Evolutionary conservation across 805 yeast species (phyloP), one percentile per base, ranked within the genome.

Genomic region (Monosporozyma aquatica): DNA sequence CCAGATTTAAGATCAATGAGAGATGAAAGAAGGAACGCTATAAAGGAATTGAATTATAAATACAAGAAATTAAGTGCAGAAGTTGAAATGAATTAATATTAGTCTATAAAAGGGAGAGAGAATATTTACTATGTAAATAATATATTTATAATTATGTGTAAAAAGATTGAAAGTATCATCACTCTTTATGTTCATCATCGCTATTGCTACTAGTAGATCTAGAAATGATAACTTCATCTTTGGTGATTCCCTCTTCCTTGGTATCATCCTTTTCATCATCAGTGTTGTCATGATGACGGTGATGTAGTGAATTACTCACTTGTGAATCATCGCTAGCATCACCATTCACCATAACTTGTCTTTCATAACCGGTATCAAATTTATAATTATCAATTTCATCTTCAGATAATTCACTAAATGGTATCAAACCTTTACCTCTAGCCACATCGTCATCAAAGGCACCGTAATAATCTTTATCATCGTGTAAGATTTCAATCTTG

Each of bases 1-100:
- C 85, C 86, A 8, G 87, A 87, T 56, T 74, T 87, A 64, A 70
- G 96, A 49, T 67, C 63, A 33, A 65, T 87, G 55, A 69, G 92
- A 41, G 71, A 68, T 34, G 55, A 56, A 21, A 53, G 60, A 18
- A 48, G 48, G 8, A 34, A 45, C 27, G 40, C 45, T 21, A 49
- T 55, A 7, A 54, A 47, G 32, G 50, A 54, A 33, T 42, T 61
- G 34, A 59, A 55, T 32, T 41, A 44, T 38, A 58, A 55, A 39
- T 61, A 61, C 38, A 56, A 49, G 14, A 37, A 32, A 20, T 32
- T 32, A 18, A 21, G 18, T 32, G 35, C 17, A 10, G 22, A 32
- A n/a, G n/a, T n/a, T n/a, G n/a, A n/a, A n/a, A n/a, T n/a, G n/a
- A n/a, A 6, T 29, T 15, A 17, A 18, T 20, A 32, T 32, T 32